These are phyloP conservation scores for Neckera pumila DNA, from an alignment of 225 moss, liverwort and hornwort species.

Conservation along the genomic window DNA sequence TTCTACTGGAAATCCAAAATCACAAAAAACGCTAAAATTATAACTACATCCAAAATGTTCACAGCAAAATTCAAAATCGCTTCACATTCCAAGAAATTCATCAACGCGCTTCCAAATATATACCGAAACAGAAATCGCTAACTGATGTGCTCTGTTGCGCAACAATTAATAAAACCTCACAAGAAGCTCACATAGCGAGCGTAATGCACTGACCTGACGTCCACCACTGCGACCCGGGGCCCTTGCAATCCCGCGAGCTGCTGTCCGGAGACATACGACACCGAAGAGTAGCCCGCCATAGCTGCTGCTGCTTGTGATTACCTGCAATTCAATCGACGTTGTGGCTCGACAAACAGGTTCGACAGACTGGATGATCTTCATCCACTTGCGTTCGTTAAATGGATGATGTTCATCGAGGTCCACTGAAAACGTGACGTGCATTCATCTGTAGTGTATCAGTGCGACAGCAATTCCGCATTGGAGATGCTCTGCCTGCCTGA, in stretches of 20 bases:
- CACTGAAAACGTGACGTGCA: too few species aligned
- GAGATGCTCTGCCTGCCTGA: too few species aligned
- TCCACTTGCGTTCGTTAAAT: not conserved
- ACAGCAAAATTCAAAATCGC: not conserved
- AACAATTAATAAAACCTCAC: not conserved
- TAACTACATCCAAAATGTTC: not conserved
- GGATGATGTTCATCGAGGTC: not conserved
- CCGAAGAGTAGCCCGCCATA: conserved; percentile 21
- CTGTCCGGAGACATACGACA: conserved; percentile 28
- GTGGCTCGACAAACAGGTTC: too few species aligned
- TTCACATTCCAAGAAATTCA: not conserved
- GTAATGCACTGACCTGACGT: conserved; percentile 41
- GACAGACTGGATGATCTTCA: not conserved
- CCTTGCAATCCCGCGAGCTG: conserved; percentile 25
- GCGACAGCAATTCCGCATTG: not conserved
- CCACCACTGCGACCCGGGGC: conserved; percentile 44
- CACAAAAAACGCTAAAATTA: not conserved
- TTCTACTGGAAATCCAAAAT: not conserved
- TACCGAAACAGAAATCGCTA: not conserved
- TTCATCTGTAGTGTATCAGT: not conserved
- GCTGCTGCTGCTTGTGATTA: not conserved
- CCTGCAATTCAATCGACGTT: not conserved
- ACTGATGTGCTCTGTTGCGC: not conserved
- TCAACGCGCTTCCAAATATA: too few species aligned
- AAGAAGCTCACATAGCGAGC: not conserved